A percentile compares a stretch with the other conserved stretches of the same genome.
Conservation (phyloP, 805 yeast species). For the Candida orba region DNA sequence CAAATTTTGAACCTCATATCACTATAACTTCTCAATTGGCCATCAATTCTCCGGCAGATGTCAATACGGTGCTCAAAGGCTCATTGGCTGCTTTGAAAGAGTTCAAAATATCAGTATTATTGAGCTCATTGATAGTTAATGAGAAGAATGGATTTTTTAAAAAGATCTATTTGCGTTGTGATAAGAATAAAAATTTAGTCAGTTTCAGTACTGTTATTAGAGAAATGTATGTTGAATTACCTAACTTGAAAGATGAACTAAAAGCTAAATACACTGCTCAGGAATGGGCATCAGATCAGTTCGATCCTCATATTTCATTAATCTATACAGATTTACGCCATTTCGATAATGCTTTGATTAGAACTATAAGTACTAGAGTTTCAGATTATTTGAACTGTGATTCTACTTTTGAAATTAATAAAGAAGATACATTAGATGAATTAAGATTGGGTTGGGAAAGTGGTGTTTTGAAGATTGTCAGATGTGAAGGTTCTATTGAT, state of each 20-base stretch:
- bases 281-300: constrained; percentile 51
- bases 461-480: constrained; percentile 53
- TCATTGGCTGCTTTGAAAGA: constrained; percentile 45
- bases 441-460: constrained; percentile 51
- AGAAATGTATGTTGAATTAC: constrained; percentile 47
- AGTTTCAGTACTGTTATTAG: constrained; percentile 42
- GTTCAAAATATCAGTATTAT: constrained; percentile 8
- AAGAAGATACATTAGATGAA: constrained; percentile 17
- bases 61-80: constrained; percentile 48
- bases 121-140: constrained; percentile 14
- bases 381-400: constrained; percentile 49
- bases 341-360: constrained; percentile 56
- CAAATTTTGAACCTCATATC: constrained; percentile 66
- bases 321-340: constrained; percentile 61
- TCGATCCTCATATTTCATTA: constrained; percentile 66
- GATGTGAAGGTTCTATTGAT: constrained; percentile 63
- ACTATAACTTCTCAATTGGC: constrained; percentile 62
- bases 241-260: constrained; percentile 22
- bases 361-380: constrained; percentile 57
- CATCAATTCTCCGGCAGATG: constrained; percentile 46
- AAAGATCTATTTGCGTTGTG: constrained; percentile 17
- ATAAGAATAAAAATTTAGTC: constrained; percentile 18
- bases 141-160: constrained; percentile 18
- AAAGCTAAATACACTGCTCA: constrained; percentile 39
- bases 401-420: constrained; percentile 9